These are phyloP conservation scores for Neophaeococcomyces aloes DNA, from an alignment of 2,329 filamentous ascomycete genomes.

Conservation along the genomic window DNA sequence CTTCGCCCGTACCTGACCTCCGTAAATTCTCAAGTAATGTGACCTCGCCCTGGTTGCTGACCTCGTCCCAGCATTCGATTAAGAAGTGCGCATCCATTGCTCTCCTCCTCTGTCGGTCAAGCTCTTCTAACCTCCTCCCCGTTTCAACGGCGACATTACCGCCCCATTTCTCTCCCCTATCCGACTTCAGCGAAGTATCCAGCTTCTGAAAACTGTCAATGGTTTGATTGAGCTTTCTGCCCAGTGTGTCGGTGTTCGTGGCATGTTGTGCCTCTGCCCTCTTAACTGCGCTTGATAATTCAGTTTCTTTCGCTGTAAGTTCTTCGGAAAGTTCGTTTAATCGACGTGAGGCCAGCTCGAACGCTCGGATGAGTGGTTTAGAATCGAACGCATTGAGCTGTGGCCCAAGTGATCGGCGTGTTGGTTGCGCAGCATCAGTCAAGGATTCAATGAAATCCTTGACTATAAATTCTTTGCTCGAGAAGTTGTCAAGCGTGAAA, in stretches of 20 bases:
- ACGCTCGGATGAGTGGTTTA: conserved; percentile 90
- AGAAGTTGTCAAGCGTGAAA: conserved; percentile 82
- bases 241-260: conserved; percentile 76
- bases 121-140: conserved; percentile 82
- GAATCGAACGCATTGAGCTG: conserved; percentile 64
- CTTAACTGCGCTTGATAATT: conserved; percentile 78
- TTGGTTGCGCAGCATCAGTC: conserved; percentile 71
- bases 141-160: conserved; percentile 92
- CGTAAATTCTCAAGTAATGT: conserved; percentile 81
- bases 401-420: conserved; percentile 55
- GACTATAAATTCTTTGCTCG: conserved; percentile 88
- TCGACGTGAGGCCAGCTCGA: conserved; percentile 58
- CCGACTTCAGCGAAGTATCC: conserved; percentile 63
- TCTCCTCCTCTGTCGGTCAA: conserved; percentile 81
- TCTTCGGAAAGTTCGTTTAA: conserved; percentile 55
- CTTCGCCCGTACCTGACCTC: conserved; percentile 72
- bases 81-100: conserved; percentile 90
- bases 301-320: conserved; percentile 79
- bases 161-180: conserved; percentile 34
- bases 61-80: conserved; percentile 93
- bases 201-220: conserved; percentile 86
- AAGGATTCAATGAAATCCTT: conserved; percentile 94
- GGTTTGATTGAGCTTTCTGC: conserved; percentile 80
- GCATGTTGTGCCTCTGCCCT: conserved; percentile 87
- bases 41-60: conserved; percentile 79